Percentiles rank a stretch among this genome's conserved stretches.
Evolutionary conservation across 305 asterid species (phyloP).

Genomic region (Fraxinus platypoda): DNA sequence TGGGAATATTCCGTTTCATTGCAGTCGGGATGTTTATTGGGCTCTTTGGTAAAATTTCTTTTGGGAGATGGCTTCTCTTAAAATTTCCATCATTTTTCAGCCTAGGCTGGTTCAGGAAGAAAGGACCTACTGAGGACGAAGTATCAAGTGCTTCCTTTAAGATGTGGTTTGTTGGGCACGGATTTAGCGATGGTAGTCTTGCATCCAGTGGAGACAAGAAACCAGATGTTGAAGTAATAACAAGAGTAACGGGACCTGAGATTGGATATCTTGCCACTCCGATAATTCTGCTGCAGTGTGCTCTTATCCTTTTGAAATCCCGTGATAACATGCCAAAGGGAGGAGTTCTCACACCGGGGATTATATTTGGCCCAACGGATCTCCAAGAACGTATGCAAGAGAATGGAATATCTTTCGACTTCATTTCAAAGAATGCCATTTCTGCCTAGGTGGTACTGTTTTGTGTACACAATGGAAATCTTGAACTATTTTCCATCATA

Average conservation of each 20-base stretch:
- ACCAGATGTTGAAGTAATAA: constrained; percentile 65
- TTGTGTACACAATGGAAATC: background rate
- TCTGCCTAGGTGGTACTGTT: constrained; percentile 22
- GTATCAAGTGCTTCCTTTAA: constrained; percentile 71
- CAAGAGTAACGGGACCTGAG: constrained; percentile 92
- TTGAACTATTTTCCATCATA: background rate
- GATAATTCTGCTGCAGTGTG: constrained; percentile 67
- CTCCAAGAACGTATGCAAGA: constrained; percentile 68
- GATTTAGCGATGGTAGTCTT: constrained; percentile 52
- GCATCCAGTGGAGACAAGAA: constrained; percentile 44
- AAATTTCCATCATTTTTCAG: constrained; percentile 71
- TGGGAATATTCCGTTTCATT: constrained; percentile 55
- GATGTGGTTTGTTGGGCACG: constrained; percentile 92
- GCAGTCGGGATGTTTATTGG: constrained; percentile 56
- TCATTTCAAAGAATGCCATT: constrained; percentile 55
- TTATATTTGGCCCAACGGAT: constrained; percentile 72
- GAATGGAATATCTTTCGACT: constrained; percentile 73
- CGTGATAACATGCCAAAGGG: constrained; percentile 69
- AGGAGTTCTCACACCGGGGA: constrained; percentile 75
- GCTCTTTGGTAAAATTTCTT: constrained; percentile 41
- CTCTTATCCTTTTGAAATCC: constrained; percentile 52
- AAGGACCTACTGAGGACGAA: constrained; percentile 90
- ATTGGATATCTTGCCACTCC: constrained; percentile 86
- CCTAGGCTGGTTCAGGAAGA: constrained; percentile 63
- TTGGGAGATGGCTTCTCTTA: constrained; percentile 73